Base-by-base conservation (phyloP, 2,329 filamentous ascomycete species). In the Pseudocercospora macadamiae region DNA sequence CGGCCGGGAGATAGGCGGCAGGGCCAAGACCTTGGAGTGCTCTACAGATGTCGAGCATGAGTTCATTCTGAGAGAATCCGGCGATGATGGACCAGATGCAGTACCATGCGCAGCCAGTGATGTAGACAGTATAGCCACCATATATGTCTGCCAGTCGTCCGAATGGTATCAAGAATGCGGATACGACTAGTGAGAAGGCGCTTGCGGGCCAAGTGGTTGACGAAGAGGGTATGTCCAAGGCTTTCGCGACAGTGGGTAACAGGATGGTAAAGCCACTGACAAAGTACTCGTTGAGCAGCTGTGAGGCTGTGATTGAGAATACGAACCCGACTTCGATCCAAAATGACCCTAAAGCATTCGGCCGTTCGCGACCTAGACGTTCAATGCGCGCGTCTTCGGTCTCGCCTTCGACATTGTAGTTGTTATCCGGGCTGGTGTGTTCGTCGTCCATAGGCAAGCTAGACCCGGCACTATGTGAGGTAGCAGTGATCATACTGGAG, bases 211-310 rank as follows among this genome's bases (percentile, higher is more conserved):
- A 83, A 51, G 82, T 82, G 1, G 76, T 76, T 4, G 87, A 86
- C 34, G 86, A 83, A 44, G 86, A 81, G 0, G 89, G 84, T 37
- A 95, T 91, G 36, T 84, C 55, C 3, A 95, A 80, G 1, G 84
- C 80, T 9, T 73, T 70, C 9, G 85, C 78, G 2, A 95, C 73
- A 0, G 84, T 84, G 0, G 90, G 90, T 0, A 93, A 74, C 23
- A 93, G 75, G 59, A 86, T 77, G 58, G 81, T 85, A 68, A 93
- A 95, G 28, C 91, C 91, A 47, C 87, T 89, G 51, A 93, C 83
- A 70, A 88, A 89, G 74, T 88, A 93, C 75, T 93, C 89, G 80
- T 66, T 68, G 21, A 72, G 55, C 3, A 66, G 28, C 47, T 71
- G 70, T 3, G 70, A 70, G 61, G 71, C 71, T 34, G 66, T 64